Evolutionary conservation across 805 yeast species (phyloP).

Genomic region (Yarrowia bubula): DNA sequence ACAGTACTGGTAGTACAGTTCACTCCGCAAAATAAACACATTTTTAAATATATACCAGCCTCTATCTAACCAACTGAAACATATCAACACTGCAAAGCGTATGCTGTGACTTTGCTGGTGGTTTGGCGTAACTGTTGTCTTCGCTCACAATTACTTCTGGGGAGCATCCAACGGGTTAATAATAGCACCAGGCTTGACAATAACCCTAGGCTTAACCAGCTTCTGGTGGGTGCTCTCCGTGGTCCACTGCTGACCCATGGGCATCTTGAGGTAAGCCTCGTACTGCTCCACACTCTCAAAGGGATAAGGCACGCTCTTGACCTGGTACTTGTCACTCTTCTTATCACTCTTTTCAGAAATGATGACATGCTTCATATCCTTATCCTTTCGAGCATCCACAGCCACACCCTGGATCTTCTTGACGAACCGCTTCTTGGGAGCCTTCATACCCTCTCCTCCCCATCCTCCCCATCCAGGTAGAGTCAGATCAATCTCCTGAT

Average conservation of each 20-base stretch:
- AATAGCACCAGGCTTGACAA: constrained; percentile 82
- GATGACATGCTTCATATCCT: constrained; percentile 72
- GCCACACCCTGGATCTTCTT: constrained; percentile 77
- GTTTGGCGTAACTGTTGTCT: too few species aligned
- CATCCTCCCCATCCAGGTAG: constrained; percentile 98
- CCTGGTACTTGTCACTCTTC: constrained; percentile 79
- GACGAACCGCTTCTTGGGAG: constrained; percentile 55
- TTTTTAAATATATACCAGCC: too few species aligned
- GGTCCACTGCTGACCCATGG: constrained; percentile 97
- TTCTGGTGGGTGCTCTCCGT: constrained; percentile 82
- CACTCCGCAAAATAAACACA: too few species aligned
- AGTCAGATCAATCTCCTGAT: constrained; percentile 78
- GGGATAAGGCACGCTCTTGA: constrained; percentile 91
- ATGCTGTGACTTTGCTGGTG: too few species aligned
- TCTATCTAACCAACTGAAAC: too few species aligned
- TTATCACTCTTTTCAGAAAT: constrained; percentile 85
- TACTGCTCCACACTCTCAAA: constrained; percentile 91
- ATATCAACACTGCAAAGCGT: too few species aligned
- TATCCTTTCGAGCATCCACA: constrained; percentile 71
- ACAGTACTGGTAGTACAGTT: too few species aligned
- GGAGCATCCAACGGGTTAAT: constrained; percentile 67
- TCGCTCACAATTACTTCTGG: background rate
- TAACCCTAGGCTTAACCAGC: constrained; percentile 82
- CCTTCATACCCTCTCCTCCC: constrained; percentile 66
- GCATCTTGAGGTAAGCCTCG: constrained; percentile 89